A percentile compares a stretch with the other conserved stretches of the same genome.
phyloP scores from a whole-genome alignment of 2,329 filamentous ascomycete genomes.

The Cladosporium cucumerinum region DNA sequence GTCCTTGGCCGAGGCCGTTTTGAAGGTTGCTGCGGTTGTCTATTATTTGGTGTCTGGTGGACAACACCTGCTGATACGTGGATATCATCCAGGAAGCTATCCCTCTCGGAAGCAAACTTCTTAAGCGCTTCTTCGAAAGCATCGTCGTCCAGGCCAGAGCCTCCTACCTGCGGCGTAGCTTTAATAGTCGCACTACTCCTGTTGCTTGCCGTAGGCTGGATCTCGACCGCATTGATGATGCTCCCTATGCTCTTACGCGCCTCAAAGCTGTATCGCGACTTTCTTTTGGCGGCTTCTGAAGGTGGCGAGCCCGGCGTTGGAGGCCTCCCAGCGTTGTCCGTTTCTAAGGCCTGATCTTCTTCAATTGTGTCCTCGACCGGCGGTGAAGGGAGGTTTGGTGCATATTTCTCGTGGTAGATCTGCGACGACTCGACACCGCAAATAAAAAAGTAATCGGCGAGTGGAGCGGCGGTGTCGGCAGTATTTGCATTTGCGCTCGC shows the following conservation, averaged over 20 bases:
- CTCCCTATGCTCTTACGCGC: slow-evolving; percentile 51
- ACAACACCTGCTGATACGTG: slow-evolving; percentile 83
- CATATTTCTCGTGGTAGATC: slow-evolving; percentile 46
- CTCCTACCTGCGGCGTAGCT: slow-evolving; percentile 39
- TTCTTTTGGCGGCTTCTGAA: slow-evolving; percentile 36
- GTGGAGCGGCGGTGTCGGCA: slow-evolving; percentile 47
- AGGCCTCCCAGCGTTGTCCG: slow-evolving; percentile 46
- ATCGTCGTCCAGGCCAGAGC: slow-evolving; percentile 60
- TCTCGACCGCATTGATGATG: slow-evolving; percentile 43
- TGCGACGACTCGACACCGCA: slow-evolving; percentile 52
- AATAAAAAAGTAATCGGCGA: slow-evolving; percentile 68
- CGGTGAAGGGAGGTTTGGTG: slow-evolving; percentile 18
- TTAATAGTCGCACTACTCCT: slow-evolving; percentile 64
- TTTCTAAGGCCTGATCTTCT: slow-evolving; percentile 58
- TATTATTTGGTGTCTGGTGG: slow-evolving; percentile 34
- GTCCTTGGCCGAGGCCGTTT: slow-evolving; percentile 66
- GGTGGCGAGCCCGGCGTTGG: slow-evolving; percentile 44
- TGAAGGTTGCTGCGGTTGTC: slow-evolving; percentile 49
- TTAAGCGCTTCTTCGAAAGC: slow-evolving; percentile 91
- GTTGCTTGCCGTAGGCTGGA: slow-evolving; percentile 56
- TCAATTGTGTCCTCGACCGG: slow-evolving; percentile 57
- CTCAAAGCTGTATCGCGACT: slow-evolving; percentile 46
- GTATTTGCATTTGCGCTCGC: slow-evolving; percentile 14
- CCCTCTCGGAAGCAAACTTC: slow-evolving; percentile 93
- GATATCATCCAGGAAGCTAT: slow-evolving; percentile 88